Evolutionary conservation across 2,329 filamentous ascomycete species (phyloP).

Genomic region (Camillea tinctor): DNA sequence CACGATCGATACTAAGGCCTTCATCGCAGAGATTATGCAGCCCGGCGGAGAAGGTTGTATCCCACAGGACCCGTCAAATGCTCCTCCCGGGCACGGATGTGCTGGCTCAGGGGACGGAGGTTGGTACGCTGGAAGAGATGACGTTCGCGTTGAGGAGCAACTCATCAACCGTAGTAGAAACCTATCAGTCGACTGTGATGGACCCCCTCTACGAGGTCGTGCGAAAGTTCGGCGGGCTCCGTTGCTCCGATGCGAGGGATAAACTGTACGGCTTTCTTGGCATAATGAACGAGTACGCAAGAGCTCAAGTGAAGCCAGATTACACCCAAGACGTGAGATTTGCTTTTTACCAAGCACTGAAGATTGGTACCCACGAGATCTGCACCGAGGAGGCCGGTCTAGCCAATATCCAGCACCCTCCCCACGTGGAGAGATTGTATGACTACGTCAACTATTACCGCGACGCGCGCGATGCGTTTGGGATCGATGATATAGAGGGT

Average conservation of each 20-base stretch:
- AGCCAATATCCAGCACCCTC: not conserved
- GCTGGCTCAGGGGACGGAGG: slow-evolving; percentile 5
- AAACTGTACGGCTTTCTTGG: slow-evolving; percentile 26
- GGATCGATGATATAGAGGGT: slow-evolving; percentile 6
- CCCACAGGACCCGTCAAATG: slow-evolving; percentile 8
- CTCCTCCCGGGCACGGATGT: not conserved
- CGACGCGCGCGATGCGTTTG: slow-evolving; percentile 12
- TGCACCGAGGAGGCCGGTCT: not conserved
- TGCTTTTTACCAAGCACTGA: slow-evolving; percentile 84
- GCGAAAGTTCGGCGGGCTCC: slow-evolving; percentile 13
- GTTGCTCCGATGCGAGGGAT: slow-evolving; percentile 20
- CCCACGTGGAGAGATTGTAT: not conserved
- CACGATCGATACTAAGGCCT: not conserved
- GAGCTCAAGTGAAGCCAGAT: slow-evolving; percentile 46
- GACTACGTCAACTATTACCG: slow-evolving; percentile 10
- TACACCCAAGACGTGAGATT: slow-evolving; percentile 50
- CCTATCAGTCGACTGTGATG: slow-evolving; percentile 12
- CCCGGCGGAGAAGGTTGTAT: slow-evolving; percentile 10
- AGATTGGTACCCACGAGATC: slow-evolving; percentile 33
- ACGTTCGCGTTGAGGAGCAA: not conserved
- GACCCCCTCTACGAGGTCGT: slow-evolving; percentile 11
- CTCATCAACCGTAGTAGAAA: slow-evolving; percentile 3
- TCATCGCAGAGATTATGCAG: slow-evolving; percentile 3
- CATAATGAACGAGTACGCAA: slow-evolving; percentile 12
- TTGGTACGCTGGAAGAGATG: slow-evolving; percentile 15